A percentile compares a stretch with the other conserved stretches of the same genome.
phyloP scores from a whole-genome alignment of 2,329 filamentous ascomycete species.

The Microdochium nivale region DNA sequence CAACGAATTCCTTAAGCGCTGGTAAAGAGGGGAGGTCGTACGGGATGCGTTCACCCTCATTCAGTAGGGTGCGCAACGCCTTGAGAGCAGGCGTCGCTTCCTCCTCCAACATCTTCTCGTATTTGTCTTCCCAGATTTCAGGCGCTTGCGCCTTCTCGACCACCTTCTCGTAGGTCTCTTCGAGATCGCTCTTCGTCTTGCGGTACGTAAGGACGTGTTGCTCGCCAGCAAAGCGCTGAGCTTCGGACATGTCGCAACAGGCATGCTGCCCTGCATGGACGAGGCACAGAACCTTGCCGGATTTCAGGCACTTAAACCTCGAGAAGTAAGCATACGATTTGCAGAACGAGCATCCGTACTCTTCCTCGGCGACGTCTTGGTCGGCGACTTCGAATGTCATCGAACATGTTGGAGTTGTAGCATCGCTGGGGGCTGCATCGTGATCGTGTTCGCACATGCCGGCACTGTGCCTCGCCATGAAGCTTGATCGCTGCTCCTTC shows the following conservation, averaged over 20 bases:
- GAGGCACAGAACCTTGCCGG: conserved; percentile 75
- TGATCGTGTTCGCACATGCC: neutral
- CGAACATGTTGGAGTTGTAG: conserved; percentile 43
- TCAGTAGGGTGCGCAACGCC: conserved; percentile 70
- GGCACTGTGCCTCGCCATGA: conserved; percentile 54
- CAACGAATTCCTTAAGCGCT: conserved; percentile 80
- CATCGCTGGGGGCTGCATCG: conserved; percentile 21
- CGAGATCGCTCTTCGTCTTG: conserved; percentile 63
- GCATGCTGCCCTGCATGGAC: conserved; percentile 71
- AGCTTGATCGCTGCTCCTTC: conserved; percentile 55
- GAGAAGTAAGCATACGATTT: conserved; percentile 89
- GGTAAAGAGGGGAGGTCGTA: conserved; percentile 78
- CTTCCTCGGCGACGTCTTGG: conserved; percentile 75
- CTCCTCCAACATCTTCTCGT: conserved; percentile 75
- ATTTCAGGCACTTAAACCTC: conserved; percentile 75
- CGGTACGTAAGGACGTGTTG: conserved; percentile 73
- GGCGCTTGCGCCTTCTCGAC: conserved; percentile 80
- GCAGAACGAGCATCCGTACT: conserved; percentile 86
- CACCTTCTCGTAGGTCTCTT: conserved; percentile 62
- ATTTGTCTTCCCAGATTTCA: conserved; percentile 84
- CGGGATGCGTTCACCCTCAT: conserved; percentile 93
- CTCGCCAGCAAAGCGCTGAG: conserved; percentile 58
- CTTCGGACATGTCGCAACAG: conserved; percentile 65
- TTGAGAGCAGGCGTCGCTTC: conserved; percentile 81
- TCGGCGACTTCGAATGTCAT: conserved; percentile 60